These are phyloP conservation scores for Cyclocybe aegerita DNA, from an alignment of 768 basidiomycete species.

Conservation along the genomic window DNA sequence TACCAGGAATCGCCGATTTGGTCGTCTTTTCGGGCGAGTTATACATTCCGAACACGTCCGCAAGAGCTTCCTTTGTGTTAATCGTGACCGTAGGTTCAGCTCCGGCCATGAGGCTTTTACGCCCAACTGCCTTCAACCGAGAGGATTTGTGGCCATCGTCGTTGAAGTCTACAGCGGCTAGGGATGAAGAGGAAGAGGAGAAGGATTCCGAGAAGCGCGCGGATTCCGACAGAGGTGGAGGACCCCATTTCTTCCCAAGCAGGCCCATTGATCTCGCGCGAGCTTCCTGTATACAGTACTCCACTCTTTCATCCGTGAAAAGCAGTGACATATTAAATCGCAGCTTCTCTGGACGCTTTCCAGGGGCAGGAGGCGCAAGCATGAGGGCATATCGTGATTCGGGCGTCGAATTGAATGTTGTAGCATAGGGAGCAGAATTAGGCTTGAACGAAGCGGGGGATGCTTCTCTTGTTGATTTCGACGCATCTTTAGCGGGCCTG, in stretches of 20 bases:
- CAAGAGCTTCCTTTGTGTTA: slow-evolving; percentile 93
- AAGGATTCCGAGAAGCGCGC: slow-evolving; percentile 28
- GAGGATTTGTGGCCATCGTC: slow-evolving; percentile 53
- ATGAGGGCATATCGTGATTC: slow-evolving; percentile 68
- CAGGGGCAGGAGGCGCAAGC: slow-evolving; percentile 66
- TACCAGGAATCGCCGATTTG: slow-evolving; percentile 54
- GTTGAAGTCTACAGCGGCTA: slow-evolving; percentile 55
- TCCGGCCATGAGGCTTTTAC: slow-evolving; percentile 45
- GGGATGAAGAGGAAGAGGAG: slow-evolving; percentile 33
- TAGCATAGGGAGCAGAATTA: slow-evolving; percentile 23
- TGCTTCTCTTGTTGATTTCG: slow-evolving; percentile 6
- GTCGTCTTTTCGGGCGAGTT: slow-evolving; percentile 84
- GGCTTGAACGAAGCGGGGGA: slow-evolving; percentile 16
- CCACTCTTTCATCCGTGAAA: slow-evolving; percentile 73
- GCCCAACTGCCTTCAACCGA: slow-evolving; percentile 35
- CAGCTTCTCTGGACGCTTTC: slow-evolving; percentile 70
- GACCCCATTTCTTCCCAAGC: slow-evolving; percentile 80
- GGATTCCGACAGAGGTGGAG: slow-evolving; percentile 53
- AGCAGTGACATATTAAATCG: slow-evolving; percentile 68
- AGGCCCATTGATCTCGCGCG: slow-evolving; percentile 81
- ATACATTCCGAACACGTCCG: slow-evolving; percentile 95
- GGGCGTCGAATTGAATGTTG: slow-evolving; percentile 36
- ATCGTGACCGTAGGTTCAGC: slow-evolving; percentile 90
- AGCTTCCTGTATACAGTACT: slow-evolving; percentile 85
- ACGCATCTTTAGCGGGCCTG: slow-evolving; percentile 6